Base-by-base conservation (phyloP, 129 eudicot species). In the Rutidosis leptorrhynchoides region DNA sequence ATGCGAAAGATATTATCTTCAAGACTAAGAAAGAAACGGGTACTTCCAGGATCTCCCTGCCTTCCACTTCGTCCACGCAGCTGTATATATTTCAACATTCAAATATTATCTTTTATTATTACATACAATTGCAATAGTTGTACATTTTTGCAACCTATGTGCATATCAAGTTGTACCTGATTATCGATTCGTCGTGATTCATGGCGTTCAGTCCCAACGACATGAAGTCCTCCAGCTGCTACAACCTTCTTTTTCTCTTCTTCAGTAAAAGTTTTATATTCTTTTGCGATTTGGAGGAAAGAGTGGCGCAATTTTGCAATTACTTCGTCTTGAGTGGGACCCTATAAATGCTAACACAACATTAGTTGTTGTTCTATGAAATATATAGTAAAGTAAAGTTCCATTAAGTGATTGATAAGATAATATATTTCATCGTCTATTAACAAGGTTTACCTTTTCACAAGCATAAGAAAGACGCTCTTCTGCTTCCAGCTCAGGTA, bases 41-140 rank as follows among this genome's bases (percentile, higher is more conserved):
- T 82, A 84, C 99, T 84, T 82, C 99, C 99, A 51, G 99, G 97
- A 75, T 94, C 99, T 57, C 99, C 99, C 79, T 94, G 99, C 74
- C 99, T 85, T 60, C 99, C 99, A 81, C 97, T 94, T 78, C 99
- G 90, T 75, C 99, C 99, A 62, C 99, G 99, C 73, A 94, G 78
- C 99, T 94, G 85, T 58, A 82, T 19, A 45, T 12, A 74, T 68
- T 57, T 56, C 52, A 66, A 72, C 29, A 7, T 26, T 67, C n/a
- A 57, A 54, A n/a, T 54, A 24, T 35, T 59, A 51, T 35, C 25
- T 20, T 55, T 48, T 52, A 29, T 3, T 21, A 67, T 3, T 21
- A 67, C 1, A 20, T 3, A 52, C 15, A 67, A 28, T 65, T 65
- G 45, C 48, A 66, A 19, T 27, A 65, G 0, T 17, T n/a, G 15